Evolutionary conservation across 164 flowering plant species (phyloP).

Genomic region (Piper betle): DNA sequence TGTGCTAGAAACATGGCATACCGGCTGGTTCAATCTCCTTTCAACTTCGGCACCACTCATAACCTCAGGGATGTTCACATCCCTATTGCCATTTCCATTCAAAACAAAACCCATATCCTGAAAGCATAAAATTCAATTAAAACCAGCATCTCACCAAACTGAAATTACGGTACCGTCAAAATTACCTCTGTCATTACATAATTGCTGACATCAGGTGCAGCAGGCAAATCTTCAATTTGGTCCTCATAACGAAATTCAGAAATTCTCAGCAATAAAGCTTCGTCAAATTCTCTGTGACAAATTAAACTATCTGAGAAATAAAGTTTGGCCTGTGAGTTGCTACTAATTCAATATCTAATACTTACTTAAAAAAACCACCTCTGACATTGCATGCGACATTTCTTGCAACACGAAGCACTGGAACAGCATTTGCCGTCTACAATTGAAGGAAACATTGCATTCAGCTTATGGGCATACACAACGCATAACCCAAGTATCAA

Average conservation of each 20-base stretch:
- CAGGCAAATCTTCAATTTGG: constrained; percentile 50
- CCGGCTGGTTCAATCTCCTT: constrained; percentile 31
- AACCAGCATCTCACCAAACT: constrained; percentile 1
- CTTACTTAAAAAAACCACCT: constrained; percentile 93
- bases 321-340: not conserved
- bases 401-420: constrained; percentile 92
- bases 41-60: constrained; percentile 68
- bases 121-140: constrained; percentile 1
- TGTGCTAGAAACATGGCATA: constrained; percentile 10
- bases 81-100: constrained; percentile 53
- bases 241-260: constrained; percentile 68
- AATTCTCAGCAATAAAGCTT: constrained; percentile 43
- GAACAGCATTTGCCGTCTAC: constrained; percentile 80
- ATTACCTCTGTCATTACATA: constrained; percentile 73
- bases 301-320: too few relatives aligned
- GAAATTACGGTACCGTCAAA: not conserved
- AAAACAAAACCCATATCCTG: constrained; percentile 63
- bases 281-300: constrained; percentile 72
- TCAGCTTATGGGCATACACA: not conserved
- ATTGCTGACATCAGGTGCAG: constrained; percentile 83
- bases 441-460: not conserved
- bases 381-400: constrained; percentile 98
- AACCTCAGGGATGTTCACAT: constrained; percentile 55
- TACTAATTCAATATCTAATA: not conserved
- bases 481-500: not conserved